Evolutionary conservation across 169 alveolate species (phyloP), one percentile per base, ranked within the genome.

Genomic region (Babesia bigemina): DNA sequence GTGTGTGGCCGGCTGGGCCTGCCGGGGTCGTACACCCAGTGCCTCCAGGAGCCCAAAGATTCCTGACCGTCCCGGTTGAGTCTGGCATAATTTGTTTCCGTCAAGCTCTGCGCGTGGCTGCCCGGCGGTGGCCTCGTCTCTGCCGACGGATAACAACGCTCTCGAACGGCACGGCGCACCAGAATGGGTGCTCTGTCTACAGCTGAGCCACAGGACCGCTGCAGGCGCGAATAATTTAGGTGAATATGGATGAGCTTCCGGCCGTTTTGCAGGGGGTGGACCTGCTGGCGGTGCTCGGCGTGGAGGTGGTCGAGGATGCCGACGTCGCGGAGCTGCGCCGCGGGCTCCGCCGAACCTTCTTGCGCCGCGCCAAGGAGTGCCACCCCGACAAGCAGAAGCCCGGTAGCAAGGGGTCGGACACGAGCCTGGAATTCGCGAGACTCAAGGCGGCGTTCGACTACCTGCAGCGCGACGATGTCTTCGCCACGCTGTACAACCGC

Each of bases 361-460:
- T 83, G 26, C 16, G 69, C 24, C 72, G 74, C 17, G 90, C 90
- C n/a, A 83, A 73, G 56, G 69, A 83, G 45, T 67, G 63, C 55
- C 90, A 83, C 63, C 90, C 90, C 13, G 90, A 83, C 53, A 83
- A 83, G 82, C 85, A 69, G 57, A 83, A 48, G 48, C 45, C 65
- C 48, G 57, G 67, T 16, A 26, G 24, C 11, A 24, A 49, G 19
- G 29, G 33, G 12, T 3, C 58, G 17, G 89, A 70, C 39, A 58
- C 59, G 12, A 73, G 65, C 67, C 33, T 81, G 45, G 88, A 70
- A 22, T 83, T 83, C 57, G 87, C 79, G 1, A 33, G 75, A 28
- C 61, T 83, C 14, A 83, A 83, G 62, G 90, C 90, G 39, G 90
- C 90, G 21, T 83, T 74, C 45, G 90, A 83, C 62, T 67, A 65